Evolutionary conservation across 1,284 basidiomycete genomes (phyloP).

Genomic region (Ceratobasidium theobromae): DNA sequence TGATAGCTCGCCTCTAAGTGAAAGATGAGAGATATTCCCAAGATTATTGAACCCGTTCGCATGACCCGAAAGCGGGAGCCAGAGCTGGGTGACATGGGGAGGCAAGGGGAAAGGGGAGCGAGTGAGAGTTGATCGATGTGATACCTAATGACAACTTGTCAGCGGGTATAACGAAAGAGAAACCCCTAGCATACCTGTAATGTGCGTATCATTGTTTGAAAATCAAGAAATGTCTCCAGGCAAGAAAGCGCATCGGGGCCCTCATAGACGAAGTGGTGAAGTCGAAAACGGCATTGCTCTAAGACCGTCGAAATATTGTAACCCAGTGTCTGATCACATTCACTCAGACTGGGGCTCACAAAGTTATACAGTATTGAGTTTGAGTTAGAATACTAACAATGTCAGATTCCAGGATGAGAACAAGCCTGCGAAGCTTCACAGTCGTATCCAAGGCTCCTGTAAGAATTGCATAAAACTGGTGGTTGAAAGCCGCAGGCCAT

Average conservation of each 20-base stretch:
- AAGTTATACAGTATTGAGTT: background rate
- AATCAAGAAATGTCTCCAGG: slow-evolving; percentile 10
- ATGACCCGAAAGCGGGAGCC: background rate
- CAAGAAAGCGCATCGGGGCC: background rate
- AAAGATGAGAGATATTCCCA: slow-evolving; percentile 6
- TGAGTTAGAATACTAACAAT: background rate
- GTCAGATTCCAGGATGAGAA: background rate
- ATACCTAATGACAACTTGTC: background rate
- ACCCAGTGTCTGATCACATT: background rate
- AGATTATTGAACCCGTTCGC: background rate
- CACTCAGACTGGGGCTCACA: background rate
- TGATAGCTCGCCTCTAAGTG: background rate
- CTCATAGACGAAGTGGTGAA: slow-evolving; percentile 26
- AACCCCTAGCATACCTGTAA: background rate
- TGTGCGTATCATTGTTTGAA: slow-evolving; percentile 22
- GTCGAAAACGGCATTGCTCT: slow-evolving; percentile 9
- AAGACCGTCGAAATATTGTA: background rate
- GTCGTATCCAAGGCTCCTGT: slow-evolving; percentile 18
- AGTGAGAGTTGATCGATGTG: background rate
- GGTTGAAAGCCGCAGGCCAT: slow-evolving; percentile 1
- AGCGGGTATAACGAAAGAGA: background rate
- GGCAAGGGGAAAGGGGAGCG: background rate
- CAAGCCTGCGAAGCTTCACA: slow-evolving; percentile 16
- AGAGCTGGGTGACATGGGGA: slow-evolving; percentile 11
- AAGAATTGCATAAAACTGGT: slow-evolving; percentile 11